Conservation (phyloP, 306 rosid genomes). For the Medicago truncatula region MtrunA17r5.0-ANR NC_053043.1:12164001-12164500, state of each 20-base stretch:
- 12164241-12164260: conserved; percentile 16
- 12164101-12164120: background rate
- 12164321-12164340: conserved; percentile 15
- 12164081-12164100: background rate
- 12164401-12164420: conserved; percentile 23
- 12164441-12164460: background rate
- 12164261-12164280: background rate
- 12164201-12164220: background rate
- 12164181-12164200: background rate
- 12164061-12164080: background rate
- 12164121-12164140: background rate
- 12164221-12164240: conserved; percentile 16
- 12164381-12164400: conserved; percentile 22
- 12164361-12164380: conserved; percentile 19
- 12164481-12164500: conserved; percentile 35
- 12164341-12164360: conserved; percentile 11
- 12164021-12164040: background rate
- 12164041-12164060: background rate
- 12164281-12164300: conserved; percentile 26
- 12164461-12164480: conserved; percentile 29
- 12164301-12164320: conserved; percentile 12
- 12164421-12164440: background rate
- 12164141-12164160: background rate
- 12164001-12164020: background rate
- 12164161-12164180: background rate